Evolutionary conservation across 495 filamentous ascomycete genomes (phyloP).

Genomic region (Aspergillus egyptiacus): DNA sequence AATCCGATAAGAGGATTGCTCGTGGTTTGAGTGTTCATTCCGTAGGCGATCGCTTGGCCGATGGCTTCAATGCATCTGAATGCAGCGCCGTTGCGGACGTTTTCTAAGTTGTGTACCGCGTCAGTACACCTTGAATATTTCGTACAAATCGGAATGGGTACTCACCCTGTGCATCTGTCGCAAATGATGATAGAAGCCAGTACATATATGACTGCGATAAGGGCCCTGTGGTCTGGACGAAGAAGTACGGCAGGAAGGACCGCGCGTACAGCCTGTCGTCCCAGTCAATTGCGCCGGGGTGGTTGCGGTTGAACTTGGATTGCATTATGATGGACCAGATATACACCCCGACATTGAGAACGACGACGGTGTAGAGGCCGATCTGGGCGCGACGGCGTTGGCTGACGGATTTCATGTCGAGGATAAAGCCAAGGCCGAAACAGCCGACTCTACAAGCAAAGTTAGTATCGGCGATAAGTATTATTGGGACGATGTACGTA

Average conservation of each 20-base stretch:
- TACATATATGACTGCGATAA: conserved; percentile 31
- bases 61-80: conserved; percentile 29
- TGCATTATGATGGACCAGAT: conserved; percentile 32
- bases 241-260: conserved; percentile 29
- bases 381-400: conserved; percentile 28
- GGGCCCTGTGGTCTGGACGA: conserved; percentile 28
- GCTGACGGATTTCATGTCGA: conserved; percentile 27
- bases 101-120: conserved; percentile 20
- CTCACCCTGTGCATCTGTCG: conserved; percentile 26
- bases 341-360: conserved; percentile 27
- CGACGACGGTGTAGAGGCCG: conserved; percentile 24
- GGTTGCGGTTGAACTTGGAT: conserved; percentile 19
- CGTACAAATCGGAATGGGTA: not conserved
- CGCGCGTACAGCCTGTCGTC: conserved; percentile 20
- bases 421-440: conserved; percentile 29
- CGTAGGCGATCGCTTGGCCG: conserved; percentile 27
- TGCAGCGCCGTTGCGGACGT: conserved; percentile 28
- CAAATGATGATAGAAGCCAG: conserved; percentile 29
- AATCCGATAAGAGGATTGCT: conserved; percentile 25
- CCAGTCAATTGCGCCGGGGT: conserved; percentile 27
- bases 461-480: not conserved
- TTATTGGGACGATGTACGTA: conserved; percentile 9
- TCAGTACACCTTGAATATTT: not conserved
- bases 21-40: conserved; percentile 29
- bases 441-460: conserved; percentile 21